Base-by-base conservation (phyloP, 2,329 filamentous ascomycete genomes). In the Leptographium procerum region DNA sequence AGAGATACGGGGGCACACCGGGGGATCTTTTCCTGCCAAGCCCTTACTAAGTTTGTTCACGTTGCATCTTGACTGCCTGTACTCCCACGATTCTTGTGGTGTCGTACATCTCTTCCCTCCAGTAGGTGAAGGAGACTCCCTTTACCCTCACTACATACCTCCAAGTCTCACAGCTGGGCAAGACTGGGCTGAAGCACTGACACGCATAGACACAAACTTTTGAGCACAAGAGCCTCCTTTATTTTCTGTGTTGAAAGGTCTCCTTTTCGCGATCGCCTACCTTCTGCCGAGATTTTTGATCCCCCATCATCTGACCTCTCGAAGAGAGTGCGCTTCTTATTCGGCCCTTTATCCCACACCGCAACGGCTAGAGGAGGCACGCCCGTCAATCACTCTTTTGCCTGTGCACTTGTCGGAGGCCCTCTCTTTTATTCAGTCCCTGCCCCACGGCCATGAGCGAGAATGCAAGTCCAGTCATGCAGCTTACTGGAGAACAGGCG, bases 401-500 rank as follows among this genome's bases (percentile, higher is more conserved):
- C n/a, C n/a, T n/a, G n/a, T n/a, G n/a, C n/a, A n/a, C n/a, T n/a
- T n/a, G n/a, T n/a, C n/a, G n/a, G n/a, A n/a, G n/a, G n/a, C n/a
- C 43, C 43, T 45, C 16, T 3, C 22, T 45, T n/a, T 45, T 19
- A 22, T 45, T 19, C 14, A 11, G 24, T 29, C 40, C 40, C 19
- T 8, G 16, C 19, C 40, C 40, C 19, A 11, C 45, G 36, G 31
- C 11, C 36, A 58, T 59, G 57, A 59, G 47, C 51, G 57, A 62
- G 29, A 34, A 62, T 59, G 62, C 29, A 22, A 24, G 19, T 16
- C 22, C 57, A 50, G 33, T 47, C 14, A 64, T 63, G 61, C 57
- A 61, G 45, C 65, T 78, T n/a, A 66, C 67, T 0, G 52, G 62
- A 9, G 60, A 68, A 4, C 70, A 80, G 63, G 69, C 74, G 56